phyloP scores from a whole-genome alignment of 352 stramenopile species.

The Blastocystis hominis region DNA sequence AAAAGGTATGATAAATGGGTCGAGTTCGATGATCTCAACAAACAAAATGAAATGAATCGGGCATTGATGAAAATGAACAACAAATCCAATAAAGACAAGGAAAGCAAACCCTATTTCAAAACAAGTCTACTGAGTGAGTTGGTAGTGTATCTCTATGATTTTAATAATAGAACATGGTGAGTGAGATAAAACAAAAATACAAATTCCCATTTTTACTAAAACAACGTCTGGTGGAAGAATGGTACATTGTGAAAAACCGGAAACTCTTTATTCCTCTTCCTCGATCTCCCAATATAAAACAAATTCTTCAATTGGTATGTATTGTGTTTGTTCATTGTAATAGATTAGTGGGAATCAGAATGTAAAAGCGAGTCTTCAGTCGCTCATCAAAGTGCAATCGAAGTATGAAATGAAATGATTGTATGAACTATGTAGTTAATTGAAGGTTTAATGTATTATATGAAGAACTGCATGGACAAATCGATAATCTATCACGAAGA shows the following conservation, averaged over 20 bases:
- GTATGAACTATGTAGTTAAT: background rate
- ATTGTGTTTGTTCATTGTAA: too few relatives aligned
- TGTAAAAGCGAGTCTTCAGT: background rate
- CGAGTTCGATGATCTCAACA: background rate
- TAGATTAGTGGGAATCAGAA: too few relatives aligned
- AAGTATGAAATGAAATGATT: background rate
- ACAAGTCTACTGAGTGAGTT: conserved; percentile 20
- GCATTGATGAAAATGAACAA: conserved; percentile 27
- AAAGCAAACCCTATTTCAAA: background rate
- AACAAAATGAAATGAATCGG: conserved; percentile 26
- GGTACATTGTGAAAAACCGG: background rate
- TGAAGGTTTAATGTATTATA: background rate
- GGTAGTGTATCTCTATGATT: background rate
- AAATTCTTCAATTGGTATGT: background rate
- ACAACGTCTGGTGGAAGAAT: background rate
- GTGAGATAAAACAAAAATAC: background rate
- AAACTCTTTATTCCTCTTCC: background rate
- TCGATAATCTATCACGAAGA: background rate
- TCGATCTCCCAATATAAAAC: background rate
- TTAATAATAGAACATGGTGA: background rate
- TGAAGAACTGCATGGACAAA: background rate
- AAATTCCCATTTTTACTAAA: background rate
- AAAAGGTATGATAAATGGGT: conserved; percentile 6
- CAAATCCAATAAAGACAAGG: background rate
- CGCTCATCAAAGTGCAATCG: background rate